Conservation (phyloP, 345 rosid species). For the Triadica sebifera region DNA sequence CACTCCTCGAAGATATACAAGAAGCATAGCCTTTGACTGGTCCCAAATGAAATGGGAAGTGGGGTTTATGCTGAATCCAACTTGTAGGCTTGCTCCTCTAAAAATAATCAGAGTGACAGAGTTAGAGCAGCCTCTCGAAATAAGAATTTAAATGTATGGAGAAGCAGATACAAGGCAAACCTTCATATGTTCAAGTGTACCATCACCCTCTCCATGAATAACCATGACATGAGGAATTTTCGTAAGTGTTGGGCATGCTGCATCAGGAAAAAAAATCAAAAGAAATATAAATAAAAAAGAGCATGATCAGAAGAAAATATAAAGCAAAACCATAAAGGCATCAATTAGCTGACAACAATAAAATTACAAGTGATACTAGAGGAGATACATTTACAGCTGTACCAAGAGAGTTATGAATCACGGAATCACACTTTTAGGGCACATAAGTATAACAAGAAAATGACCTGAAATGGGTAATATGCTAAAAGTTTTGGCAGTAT, state of each 20-base stretch:
- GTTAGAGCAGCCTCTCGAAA: background rate
- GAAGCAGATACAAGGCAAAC: constrained; percentile 31
- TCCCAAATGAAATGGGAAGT: constrained; percentile 80
- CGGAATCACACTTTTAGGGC: background rate
- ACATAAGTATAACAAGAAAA: background rate
- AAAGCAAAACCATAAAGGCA: background rate
- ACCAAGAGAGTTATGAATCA: background rate
- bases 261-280: constrained; percentile 18
- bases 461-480: background rate
- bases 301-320: background rate
- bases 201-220: constrained; percentile 89
- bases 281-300: background rate
- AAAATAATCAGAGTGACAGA: constrained; percentile 20
- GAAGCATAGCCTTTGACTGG: constrained; percentile 92
- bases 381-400: background rate
- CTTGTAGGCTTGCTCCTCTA: constrained; percentile 74
- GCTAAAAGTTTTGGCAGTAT: background rate
- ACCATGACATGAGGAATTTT: constrained; percentile 77
- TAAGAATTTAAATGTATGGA: background rate
- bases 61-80: constrained; percentile 96
- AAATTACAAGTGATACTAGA: background rate
- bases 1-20: constrained; percentile 76
- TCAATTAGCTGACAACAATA: background rate
- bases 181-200: constrained; percentile 70
- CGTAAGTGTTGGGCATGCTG: constrained; percentile 74